Percentiles rank a stretch among this genome's conserved stretches.
phyloP scores from a whole-genome alignment of 2,329 filamentous ascomycete genomes.

The Teratosphaeriaceae sp. region DNA sequence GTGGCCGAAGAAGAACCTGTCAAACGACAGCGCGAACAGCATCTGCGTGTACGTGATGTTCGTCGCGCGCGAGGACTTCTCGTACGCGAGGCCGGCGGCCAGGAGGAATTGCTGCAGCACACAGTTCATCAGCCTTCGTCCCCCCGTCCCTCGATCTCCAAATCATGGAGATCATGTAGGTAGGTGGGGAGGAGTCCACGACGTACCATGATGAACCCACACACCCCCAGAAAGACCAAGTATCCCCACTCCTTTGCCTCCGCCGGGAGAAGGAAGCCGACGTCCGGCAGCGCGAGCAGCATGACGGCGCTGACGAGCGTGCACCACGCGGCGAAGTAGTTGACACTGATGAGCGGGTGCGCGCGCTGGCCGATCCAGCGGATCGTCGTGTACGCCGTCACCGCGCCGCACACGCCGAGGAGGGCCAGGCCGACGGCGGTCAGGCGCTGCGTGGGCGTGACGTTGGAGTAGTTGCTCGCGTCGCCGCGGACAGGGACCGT shows the following conservation, averaged over 20 bases:
- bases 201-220: conserved; percentile 65
- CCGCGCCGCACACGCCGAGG: conserved; percentile 68
- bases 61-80: conserved; percentile 57
- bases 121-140: background rate
- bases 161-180: too few relatives aligned
- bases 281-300: conserved; percentile 50
- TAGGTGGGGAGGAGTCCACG: too few relatives aligned
- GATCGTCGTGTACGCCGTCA: conserved; percentile 67
- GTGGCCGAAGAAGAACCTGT: conserved; percentile 57
- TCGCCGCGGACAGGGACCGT: conserved; percentile 21
- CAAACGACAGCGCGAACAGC: conserved; percentile 60
- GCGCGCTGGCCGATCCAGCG: conserved; percentile 73
- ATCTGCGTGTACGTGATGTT: conserved; percentile 66
- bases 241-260: conserved; percentile 57
- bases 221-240: conserved; percentile 60
- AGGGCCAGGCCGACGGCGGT: conserved; percentile 65
- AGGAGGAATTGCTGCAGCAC: conserved; percentile 65
- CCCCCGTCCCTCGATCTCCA: too few relatives aligned
- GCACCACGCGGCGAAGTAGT: conserved; percentile 70
- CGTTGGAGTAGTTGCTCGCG: conserved; percentile 34
- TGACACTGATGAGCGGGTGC: conserved; percentile 77
- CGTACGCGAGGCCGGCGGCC: conserved; percentile 66
- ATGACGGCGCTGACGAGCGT: conserved; percentile 59
- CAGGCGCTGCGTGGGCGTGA: conserved; percentile 59
- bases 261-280: conserved; percentile 52